Evolutionary conservation across 2,329 filamentous ascomycete species (phyloP).

Genomic region (Fusarium citri): DNA sequence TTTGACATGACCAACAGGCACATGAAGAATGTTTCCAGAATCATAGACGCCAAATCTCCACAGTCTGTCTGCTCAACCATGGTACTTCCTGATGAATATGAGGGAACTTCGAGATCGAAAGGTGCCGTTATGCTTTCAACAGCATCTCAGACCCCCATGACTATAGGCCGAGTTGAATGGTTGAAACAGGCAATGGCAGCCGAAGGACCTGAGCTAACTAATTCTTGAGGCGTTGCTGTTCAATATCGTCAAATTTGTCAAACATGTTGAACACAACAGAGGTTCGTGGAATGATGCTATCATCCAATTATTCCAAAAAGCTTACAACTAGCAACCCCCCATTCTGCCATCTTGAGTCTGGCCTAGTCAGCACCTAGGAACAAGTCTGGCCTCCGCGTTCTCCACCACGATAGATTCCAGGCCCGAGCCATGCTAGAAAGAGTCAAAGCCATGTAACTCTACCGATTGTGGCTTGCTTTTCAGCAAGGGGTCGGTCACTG

Average conservation of each 20-base stretch:
- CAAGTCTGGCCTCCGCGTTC: conserved; percentile 8
- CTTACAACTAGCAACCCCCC: background rate
- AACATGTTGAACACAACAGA: background rate
- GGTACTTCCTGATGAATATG: background rate
- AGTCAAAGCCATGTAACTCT: conserved; percentile 25
- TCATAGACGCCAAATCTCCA: background rate
- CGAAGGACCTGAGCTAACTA: background rate
- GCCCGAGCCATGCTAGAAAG: conserved; percentile 16
- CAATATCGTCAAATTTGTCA: background rate
- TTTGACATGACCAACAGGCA: conserved; percentile 1
- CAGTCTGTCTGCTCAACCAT: background rate
- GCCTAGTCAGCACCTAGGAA: conserved; percentile 24
- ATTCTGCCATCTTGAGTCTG: background rate
- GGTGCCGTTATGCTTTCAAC: background rate
- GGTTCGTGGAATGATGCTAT: background rate
- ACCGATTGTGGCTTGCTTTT: conserved; percentile 23
- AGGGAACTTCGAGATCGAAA: background rate
- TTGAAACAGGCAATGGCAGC: background rate
- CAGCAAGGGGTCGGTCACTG: conserved; percentile 3
- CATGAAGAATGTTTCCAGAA: conserved; percentile 16
- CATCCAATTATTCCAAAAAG: background rate
- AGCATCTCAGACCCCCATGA: background rate
- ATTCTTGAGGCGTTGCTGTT: background rate
- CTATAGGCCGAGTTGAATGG: background rate
- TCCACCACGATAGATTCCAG: conserved; percentile 24